Conservation (phyloP, 1,284 basidiomycete species). For the Omphalotus olearius region DNA sequence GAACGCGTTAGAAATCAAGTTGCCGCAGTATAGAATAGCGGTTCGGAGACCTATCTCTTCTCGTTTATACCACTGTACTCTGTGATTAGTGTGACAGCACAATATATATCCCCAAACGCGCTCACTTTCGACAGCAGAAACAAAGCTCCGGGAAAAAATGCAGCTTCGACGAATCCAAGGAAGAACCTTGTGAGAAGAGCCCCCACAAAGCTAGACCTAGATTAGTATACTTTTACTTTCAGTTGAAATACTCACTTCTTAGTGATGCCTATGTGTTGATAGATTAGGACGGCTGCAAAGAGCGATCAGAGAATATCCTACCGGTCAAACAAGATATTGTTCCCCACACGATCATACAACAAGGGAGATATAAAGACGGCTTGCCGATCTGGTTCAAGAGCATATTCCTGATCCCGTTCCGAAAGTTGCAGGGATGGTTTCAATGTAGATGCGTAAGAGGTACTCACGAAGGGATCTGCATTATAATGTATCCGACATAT, state of each 20-base stretch:
- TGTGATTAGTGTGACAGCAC: conserved; percentile 28
- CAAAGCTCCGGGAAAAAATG: conserved; percentile 60
- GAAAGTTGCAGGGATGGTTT: too few relatives aligned
- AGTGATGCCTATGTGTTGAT: conserved; percentile 29
- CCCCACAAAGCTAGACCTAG: conserved; percentile 47
- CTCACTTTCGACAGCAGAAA: conserved; percentile 49
- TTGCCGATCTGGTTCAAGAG: conserved; percentile 64
- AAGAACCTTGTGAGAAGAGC: conserved; percentile 70
- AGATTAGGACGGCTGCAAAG: not conserved
- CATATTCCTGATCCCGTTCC: conserved; percentile 47
- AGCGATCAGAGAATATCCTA: conserved; percentile 16
- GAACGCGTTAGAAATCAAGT: conserved; percentile 69
- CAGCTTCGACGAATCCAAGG: conserved; percentile 54
- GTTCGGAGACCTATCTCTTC: conserved; percentile 51
- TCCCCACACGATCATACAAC: conserved; percentile 69
- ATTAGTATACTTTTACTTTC: not conserved
- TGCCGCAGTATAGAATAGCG: conserved; percentile 57
- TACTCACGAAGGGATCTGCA: not conserved
- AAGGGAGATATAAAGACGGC: conserved; percentile 67
- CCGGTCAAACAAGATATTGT: conserved; percentile 58
- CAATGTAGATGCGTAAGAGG: too few relatives aligned
- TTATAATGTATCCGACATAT: conserved; percentile 10
- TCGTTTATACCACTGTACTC: conserved; percentile 54
- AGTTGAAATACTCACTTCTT: conserved; percentile 26
- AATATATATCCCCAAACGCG: conserved; percentile 8